phyloP scores from a whole-genome alignment of 305 asterid species.

The Withania somnifera region DNA sequence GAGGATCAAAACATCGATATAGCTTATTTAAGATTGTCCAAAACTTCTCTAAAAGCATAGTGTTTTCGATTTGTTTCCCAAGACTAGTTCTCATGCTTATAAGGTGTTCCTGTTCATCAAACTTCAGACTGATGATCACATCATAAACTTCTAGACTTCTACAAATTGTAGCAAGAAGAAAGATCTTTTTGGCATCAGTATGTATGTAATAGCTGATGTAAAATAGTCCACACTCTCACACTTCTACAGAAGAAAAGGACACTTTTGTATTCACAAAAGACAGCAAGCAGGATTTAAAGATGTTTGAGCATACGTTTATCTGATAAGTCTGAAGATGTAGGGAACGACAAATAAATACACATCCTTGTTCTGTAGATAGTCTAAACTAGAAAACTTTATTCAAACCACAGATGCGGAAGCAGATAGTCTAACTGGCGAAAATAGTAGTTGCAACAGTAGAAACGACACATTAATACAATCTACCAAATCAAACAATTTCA shows the following conservation, averaged over 20 bases:
- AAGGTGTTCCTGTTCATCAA: too few species aligned
- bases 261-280: background rate
- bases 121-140: too few species aligned
- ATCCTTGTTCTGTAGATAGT: too few species aligned
- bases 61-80: background rate
- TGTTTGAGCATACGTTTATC: background rate
- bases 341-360: background rate
- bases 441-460: background rate
- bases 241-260: background rate
- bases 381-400: background rate
- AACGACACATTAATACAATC: background rate
- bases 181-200: too few species aligned
- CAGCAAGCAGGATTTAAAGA: background rate
- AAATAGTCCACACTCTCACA: background rate
- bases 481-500: background rate
- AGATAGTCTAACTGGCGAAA: background rate
- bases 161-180: too few species aligned
- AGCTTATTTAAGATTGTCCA: background rate
- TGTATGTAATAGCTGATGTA: background rate
- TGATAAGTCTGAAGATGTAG: background rate
- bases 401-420: background rate
- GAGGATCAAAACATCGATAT: background rate
- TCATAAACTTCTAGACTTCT: too few species aligned
- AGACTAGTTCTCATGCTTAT: too few species aligned
- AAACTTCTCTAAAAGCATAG: background rate